Conservation (phyloP, 1,139 yeast species). For the Geotrichum citri-aurantii region DNA sequence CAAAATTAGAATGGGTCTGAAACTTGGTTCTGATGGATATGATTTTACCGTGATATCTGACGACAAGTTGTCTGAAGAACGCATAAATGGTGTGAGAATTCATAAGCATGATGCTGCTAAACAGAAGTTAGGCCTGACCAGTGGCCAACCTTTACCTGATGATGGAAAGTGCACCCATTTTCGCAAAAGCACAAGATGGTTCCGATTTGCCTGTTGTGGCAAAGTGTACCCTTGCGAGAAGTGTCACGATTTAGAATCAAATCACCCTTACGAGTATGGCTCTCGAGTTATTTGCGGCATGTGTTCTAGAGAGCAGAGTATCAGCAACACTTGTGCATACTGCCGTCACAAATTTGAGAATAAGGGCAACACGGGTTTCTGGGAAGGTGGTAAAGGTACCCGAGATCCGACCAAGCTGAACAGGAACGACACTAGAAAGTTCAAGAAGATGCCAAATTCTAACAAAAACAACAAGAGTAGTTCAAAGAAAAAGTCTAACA, state of each 20-base stretch:
- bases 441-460: constrained; percentile 29
- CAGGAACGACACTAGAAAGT: constrained; percentile 40
- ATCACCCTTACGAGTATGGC: constrained; percentile 38
- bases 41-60: constrained; percentile 33
- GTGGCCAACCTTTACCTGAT: constrained; percentile 39
- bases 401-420: constrained; percentile 39
- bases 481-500: background rate
- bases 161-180: constrained; percentile 41
- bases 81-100: constrained; percentile 21
- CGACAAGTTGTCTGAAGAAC: constrained; percentile 23
- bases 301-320: constrained; percentile 42
- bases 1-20: constrained; percentile 34
- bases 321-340: constrained; percentile 34
- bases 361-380: constrained; percentile 35
- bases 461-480: background rate
- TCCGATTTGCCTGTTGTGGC: constrained; percentile 41
- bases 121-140: constrained; percentile 34
- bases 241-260: constrained; percentile 39
- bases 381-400: constrained; percentile 46
- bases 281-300: constrained; percentile 41
- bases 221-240: constrained; percentile 41
- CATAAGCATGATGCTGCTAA: constrained; percentile 20
- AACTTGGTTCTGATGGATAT: constrained; percentile 30
- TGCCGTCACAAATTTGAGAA: constrained; percentile 37
- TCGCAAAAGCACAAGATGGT: constrained; percentile 41